These are phyloP conservation scores for Pseudogymnoascus sp. DNA, from an alignment of 2,329 filamentous ascomycete genomes.

Conservation along the genomic window DNA sequence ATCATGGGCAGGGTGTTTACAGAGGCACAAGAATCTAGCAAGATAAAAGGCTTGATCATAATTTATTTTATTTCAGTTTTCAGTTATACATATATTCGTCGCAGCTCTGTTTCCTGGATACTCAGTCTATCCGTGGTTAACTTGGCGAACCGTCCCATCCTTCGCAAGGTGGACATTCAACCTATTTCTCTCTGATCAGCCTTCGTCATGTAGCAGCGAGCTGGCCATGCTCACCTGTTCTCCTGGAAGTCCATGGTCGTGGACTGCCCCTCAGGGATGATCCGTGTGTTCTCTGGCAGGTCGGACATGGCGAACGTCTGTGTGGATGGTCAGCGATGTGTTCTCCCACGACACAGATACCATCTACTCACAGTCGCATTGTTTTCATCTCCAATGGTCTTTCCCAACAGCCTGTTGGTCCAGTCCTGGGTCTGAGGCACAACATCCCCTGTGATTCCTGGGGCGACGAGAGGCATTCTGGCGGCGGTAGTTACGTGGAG, in stretches of 20 bases:
- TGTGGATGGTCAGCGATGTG: not conserved
- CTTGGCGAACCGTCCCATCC: not conserved
- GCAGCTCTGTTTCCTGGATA: not conserved
- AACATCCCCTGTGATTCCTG: not conserved
- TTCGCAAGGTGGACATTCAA: not conserved
- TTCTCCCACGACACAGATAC: no score
- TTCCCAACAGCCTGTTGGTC: not conserved
- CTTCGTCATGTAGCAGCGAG: not conserved
- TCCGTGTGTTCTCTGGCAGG: not conserved
- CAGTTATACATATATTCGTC: not conserved
- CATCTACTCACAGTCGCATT: not conserved
- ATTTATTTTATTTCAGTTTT: not conserved
- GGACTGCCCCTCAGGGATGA: not conserved
- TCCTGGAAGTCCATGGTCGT: not conserved
- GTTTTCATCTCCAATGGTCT: slow-evolving; percentile 3
- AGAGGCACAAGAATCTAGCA: not conserved
- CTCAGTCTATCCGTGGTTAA: not conserved
- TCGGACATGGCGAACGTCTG: not conserved
- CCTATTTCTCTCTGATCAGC: not conserved
- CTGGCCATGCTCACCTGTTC: not conserved
- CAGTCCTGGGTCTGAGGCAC: slow-evolving; percentile 2
- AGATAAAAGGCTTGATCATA: not conserved
- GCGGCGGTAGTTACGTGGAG: not conserved
- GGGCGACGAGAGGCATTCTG: slow-evolving; percentile 3
- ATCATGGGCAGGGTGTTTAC: not conserved